These are phyloP conservation scores for Zygosaccharomyces pseudobailii DNA, from an alignment of 1,139 yeast genomes.

Conservation along the genomic window DNA sequence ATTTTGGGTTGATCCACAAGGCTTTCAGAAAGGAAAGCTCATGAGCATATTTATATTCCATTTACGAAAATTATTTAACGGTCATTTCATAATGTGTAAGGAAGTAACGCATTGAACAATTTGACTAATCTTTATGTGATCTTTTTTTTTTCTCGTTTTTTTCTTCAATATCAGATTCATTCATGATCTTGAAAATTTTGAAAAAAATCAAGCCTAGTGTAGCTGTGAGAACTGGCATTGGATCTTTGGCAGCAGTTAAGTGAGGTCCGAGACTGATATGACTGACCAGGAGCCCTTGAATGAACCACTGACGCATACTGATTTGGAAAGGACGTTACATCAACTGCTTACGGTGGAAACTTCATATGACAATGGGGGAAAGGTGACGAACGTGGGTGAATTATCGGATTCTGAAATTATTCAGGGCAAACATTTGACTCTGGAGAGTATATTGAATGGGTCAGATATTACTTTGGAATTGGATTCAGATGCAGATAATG, in stretches of 20 bases:
- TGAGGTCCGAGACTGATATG: not conserved
- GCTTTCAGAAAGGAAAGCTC: slow-evolving; percentile 29
- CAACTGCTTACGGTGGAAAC: slow-evolving; percentile 20
- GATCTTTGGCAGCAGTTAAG: not conserved
- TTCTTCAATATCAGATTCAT: not conserved
- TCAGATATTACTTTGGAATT: slow-evolving; percentile 7
- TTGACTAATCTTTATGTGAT: not conserved
- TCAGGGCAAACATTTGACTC: slow-evolving; percentile 21
- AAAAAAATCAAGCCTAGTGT: too few species aligned
- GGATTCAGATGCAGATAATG: slow-evolving; percentile 4
- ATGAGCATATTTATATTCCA: not conserved
- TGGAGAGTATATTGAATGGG: slow-evolving; percentile 22
- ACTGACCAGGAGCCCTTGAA: not conserved
- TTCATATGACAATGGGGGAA: slow-evolving; percentile 11
- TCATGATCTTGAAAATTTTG: not conserved
- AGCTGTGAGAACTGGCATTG: not conserved
- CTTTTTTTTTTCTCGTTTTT: not conserved
- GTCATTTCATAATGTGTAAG: not conserved
- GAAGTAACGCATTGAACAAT: not conserved
- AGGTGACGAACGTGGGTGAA: slow-evolving; percentile 12
- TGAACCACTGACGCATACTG: slow-evolving; percentile 10
- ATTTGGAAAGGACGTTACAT: slow-evolving; percentile 21
- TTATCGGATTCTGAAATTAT: slow-evolving; percentile 13
- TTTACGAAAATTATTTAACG: not conserved
- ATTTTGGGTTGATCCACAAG: slow-evolving; percentile 30